Conservation (phyloP, 192 early-diverging fungal species). For the Fimicolochytrium jonesii region DNA sequence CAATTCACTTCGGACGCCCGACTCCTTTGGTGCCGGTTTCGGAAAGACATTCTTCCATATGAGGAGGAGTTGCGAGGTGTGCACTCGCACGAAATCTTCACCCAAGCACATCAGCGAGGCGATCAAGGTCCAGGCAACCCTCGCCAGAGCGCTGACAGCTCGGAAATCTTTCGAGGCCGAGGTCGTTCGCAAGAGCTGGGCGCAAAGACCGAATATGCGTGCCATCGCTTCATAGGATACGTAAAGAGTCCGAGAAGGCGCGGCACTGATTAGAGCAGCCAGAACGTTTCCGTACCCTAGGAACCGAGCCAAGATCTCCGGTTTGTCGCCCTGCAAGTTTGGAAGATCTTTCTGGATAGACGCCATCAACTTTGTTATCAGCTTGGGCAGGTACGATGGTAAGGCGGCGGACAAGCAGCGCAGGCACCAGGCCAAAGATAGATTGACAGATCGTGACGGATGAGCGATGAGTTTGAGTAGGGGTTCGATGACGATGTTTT, state of each 20-base stretch:
- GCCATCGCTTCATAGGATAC: constrained; percentile 75
- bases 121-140: constrained; percentile 77
- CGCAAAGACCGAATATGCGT: constrained; percentile 71
- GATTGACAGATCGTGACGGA: constrained; percentile 67
- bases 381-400: constrained; percentile 56
- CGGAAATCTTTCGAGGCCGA: constrained; percentile 52
- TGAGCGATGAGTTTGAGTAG: constrained; percentile 66
- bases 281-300: constrained; percentile 65
- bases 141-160: constrained; percentile 56
- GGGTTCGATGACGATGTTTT: constrained; percentile 64
- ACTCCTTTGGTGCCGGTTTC: constrained; percentile 67
- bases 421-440: constrained; percentile 65
- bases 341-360: constrained; percentile 69
- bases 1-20: constrained; percentile 47
- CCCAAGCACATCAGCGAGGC: constrained; percentile 73
- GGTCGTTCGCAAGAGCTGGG: constrained; percentile 65
- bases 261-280: constrained; percentile 61
- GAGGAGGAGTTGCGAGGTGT: constrained; percentile 68
- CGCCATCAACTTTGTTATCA: constrained; percentile 62
- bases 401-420: constrained; percentile 62
- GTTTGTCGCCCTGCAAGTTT: constrained; percentile 49
- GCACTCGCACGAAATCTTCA: constrained; percentile 74
- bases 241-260: constrained; percentile 61
- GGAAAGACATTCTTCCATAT: constrained; percentile 80
- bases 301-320: constrained; percentile 47